Base-by-base conservation (phyloP, 305 asterid genomes). In the Stenogyne calaminthoides region DNA sequence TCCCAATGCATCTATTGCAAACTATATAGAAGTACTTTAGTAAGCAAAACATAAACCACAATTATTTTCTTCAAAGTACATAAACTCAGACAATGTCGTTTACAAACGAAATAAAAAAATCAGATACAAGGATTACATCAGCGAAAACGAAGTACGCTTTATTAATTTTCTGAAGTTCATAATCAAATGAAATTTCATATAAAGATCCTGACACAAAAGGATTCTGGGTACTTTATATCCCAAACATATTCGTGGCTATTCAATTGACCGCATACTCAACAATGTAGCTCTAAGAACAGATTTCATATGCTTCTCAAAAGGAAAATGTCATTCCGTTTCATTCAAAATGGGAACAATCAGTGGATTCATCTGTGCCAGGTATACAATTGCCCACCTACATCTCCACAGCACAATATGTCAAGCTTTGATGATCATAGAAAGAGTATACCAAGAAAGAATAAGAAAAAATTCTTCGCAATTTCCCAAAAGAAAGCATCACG, bases 331-430 rank as follows among this genome's bases (percentile, higher is more conserved):
- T 72, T 87, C 92, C 8, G 82, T 79, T 77, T 88, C 97, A 44
- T 76, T 89, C 81, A 92, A 71, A 75, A 92, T 79, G 39, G 96
- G 97, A 62, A 92, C 97, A 20, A 92, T 90, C 25, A 92, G 93
- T 42, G 96, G 97, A 2, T 88, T 92, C 97, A 92, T 84, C 86
- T 92, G 97, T 55, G 97, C 89, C 81, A 92, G 64, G 82, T 90
- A 92, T 55, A 92, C 97, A 46, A 92, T 92, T 47, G 95, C 96
- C 96, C 96, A 92, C 96, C 96, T 92, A 44, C 68, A 64, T 9
- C 62, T 67, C 51, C 64, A 68, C 36, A 68, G 11, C 68, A 75
- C 27, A 62, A 27, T 40, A 72, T 40, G 27, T 70, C 70, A 67
- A 47, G 39, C 40, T 56, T 39, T 18, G 59, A 62, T 32, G 14